Percentiles rank a stretch among this genome's conserved stretches.
Conservation (phyloP, 1,284 basidiomycete genomes). For the Ustilago nuda region DNA sequence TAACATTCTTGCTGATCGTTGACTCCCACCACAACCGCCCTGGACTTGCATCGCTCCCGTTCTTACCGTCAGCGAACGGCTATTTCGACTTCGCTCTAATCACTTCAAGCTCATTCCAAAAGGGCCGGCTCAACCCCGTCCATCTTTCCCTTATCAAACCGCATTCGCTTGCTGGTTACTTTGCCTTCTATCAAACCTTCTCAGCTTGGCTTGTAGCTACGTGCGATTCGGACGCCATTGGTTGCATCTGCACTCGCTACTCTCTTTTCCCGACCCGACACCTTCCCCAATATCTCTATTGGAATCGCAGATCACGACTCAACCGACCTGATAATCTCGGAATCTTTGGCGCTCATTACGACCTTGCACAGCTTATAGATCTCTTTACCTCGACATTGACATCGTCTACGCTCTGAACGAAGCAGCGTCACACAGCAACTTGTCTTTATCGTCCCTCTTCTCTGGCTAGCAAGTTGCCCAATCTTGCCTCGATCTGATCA, state of each 20-base stretch:
- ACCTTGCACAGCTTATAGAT: conserved; percentile 8
- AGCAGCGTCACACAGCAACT: neutral
- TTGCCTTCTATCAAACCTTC: conserved; percentile 15
- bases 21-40: conserved; percentile 5
- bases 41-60: conserved; percentile 2
- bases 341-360: neutral
- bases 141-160: conserved; percentile 8
- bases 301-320: conserved; percentile 9
- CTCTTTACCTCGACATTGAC: neutral
- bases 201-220: conserved; percentile 18
- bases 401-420: neutral
- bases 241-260: conserved; percentile 6
- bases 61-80: neutral
- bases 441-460: neutral
- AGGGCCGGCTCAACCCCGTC: conserved; percentile 49
- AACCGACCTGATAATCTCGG: conserved; percentile 7
- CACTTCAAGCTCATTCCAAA: conserved; percentile 5
- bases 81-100: neutral
- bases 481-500: neutral
- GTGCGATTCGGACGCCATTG: neutral
- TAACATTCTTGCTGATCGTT: conserved; percentile 16
- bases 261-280: neutral
- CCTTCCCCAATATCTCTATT: neutral
- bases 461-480: neutral
- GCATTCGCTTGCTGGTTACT: conserved; percentile 22